Conservation (phyloP, 805 yeast species). For the Myxozyma monticola region DNA sequence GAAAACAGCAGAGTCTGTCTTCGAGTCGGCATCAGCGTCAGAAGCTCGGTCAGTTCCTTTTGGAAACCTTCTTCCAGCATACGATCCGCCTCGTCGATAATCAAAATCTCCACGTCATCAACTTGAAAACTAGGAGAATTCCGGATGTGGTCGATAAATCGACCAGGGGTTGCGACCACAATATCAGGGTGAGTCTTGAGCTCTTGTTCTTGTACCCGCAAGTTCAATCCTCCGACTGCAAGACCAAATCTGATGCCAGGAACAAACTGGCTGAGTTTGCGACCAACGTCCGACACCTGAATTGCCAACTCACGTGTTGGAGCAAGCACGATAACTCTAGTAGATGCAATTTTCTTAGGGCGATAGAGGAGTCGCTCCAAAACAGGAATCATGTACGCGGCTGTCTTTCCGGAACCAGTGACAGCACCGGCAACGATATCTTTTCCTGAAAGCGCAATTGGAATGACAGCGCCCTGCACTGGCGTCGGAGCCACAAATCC, state of each 20-base stretch:
- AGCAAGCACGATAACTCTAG: conserved; percentile 85
- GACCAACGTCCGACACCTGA: conserved; percentile 93
- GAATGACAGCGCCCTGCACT: conserved; percentile 89
- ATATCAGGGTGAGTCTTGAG: conserved; percentile 90
- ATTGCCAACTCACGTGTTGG: conserved; percentile 99
- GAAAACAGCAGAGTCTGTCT: conserved; percentile 94
- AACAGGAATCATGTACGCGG: conserved; percentile 95
- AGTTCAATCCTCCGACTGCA: conserved; percentile 97
- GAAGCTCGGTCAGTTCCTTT: conserved; percentile 86
- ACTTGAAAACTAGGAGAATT: conserved; percentile 91
- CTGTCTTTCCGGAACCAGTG: conserved; percentile 99
- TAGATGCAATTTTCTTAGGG: conserved; percentile 80
- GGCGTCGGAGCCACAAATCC: conserved; percentile 92
- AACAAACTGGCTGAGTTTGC: conserved; percentile 75
- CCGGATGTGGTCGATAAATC: conserved; percentile 94
- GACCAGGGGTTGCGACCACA: conserved; percentile 98
- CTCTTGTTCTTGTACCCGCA: conserved; percentile 94
- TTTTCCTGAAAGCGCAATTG: conserved; percentile 88
- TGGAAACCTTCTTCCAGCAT: conserved; percentile 99
- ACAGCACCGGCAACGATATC: conserved; percentile 99
- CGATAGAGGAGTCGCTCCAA: conserved; percentile 88
- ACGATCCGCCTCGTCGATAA: conserved; percentile 97
- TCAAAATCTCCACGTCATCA: conserved; percentile 87
- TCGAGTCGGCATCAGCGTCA: conserved; percentile 80
- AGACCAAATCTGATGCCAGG: conserved; percentile 80